Evolutionary conservation across 371 early-diverging fungal species (phyloP).

Genomic region (Entomophthora muscae): DNA sequence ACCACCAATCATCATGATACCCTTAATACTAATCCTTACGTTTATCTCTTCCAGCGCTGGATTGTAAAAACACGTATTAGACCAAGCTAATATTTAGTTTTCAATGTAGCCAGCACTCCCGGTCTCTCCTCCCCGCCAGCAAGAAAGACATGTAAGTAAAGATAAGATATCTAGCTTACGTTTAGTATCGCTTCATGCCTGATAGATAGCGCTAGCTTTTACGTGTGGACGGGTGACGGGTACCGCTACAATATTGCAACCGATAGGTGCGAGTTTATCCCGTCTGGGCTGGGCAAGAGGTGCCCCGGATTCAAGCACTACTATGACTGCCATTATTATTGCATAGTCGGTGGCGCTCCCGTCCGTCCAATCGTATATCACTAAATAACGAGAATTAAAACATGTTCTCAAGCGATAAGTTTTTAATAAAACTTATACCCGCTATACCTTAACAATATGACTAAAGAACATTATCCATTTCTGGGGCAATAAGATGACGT

Average conservation of each 20-base stretch:
- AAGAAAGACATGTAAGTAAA: not conserved
- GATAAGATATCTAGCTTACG: not conserved
- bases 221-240: not conserved
- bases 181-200: not conserved
- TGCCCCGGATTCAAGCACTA: not conserved
- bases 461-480: too few species aligned
- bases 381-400: too few species aligned
- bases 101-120: not conserved
- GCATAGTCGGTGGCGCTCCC: not conserved
- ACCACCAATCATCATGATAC: too few species aligned
- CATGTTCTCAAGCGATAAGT: too few species aligned
- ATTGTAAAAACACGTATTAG: not conserved
- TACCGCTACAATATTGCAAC: not conserved
- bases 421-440: too few species aligned
- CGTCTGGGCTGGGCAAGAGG: not conserved
- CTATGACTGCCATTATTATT: not conserved
- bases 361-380: too few species aligned
- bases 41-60: too few species aligned
- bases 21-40: too few species aligned
- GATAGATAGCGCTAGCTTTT: not conserved
- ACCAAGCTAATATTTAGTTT: not conserved
- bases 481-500: too few species aligned
- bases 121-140: not conserved
- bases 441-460: too few species aligned
- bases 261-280: not conserved